Evolutionary conservation across 495 filamentous ascomycete genomes (phyloP).

Genomic region (Aspergillus sparsus): DNA sequence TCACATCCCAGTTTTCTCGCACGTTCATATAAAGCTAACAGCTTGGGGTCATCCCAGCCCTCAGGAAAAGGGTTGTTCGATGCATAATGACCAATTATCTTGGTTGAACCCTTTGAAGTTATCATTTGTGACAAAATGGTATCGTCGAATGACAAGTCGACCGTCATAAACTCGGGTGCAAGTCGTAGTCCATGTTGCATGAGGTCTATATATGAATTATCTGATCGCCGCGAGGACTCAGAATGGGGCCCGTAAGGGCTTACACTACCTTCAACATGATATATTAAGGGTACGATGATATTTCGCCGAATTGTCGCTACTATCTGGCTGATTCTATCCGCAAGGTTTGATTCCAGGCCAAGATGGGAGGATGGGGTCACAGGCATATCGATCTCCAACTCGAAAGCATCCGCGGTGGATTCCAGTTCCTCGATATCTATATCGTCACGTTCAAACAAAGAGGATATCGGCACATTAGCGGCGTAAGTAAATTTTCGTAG

Average conservation of each 20-base stretch:
- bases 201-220: constrained; percentile 58
- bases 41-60: constrained; percentile 43
- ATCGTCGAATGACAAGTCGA: constrained; percentile 63
- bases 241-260: constrained; percentile 26
- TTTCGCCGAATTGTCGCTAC: constrained; percentile 64
- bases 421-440: constrained; percentile 66
- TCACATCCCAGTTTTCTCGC: constrained; percentile 49
- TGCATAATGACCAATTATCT: constrained; percentile 66
- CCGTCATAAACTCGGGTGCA: constrained; percentile 66
- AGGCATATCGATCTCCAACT: constrained; percentile 60
- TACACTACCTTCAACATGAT: constrained; percentile 44
- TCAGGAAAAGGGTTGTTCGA: constrained; percentile 46
- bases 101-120: constrained; percentile 57
- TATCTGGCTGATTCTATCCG: constrained; percentile 53
- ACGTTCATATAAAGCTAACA: constrained; percentile 40
- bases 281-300: constrained; percentile 57
- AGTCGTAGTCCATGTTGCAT: constrained; percentile 68
- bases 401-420: constrained; percentile 65
- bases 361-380: constrained; percentile 28
- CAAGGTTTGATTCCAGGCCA: constrained; percentile 39
- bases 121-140: constrained; percentile 56
- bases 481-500: constrained; percentile 63
- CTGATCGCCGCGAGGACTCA: constrained; percentile 29
- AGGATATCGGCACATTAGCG: constrained; percentile 60
- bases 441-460: constrained; percentile 50